Evolutionary conservation across 2,329 filamentous ascomycete genomes (phyloP).

Genomic region (Aureobasidium namibiae): DNA sequence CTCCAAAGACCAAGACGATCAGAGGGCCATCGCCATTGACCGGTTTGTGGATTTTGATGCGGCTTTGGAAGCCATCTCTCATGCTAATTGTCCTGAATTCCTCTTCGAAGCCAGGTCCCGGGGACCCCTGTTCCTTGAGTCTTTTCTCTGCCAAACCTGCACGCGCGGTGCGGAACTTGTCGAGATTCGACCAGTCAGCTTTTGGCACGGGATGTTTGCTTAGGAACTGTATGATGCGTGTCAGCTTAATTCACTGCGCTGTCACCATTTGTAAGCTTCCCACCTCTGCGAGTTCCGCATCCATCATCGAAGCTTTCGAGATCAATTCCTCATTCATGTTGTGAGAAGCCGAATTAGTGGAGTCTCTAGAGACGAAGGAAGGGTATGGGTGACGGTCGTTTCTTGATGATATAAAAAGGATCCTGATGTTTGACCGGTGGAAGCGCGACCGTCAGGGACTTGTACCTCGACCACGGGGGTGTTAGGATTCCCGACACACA

Average conservation of each 20-base stretch:
- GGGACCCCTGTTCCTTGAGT: background rate
- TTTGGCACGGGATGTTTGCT: background rate
- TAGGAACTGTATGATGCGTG: background rate
- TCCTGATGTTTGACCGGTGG: no score
- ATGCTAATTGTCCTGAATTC: no score
- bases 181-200: background rate
- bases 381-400: no score
- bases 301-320: background rate
- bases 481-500: no score
- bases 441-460: no score
- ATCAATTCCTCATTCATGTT: no score
- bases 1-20: slow-evolving; percentile 21
- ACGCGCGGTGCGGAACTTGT: background rate
- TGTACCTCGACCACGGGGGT: no score
- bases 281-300: background rate
- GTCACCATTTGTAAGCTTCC: background rate
- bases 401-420: no score
- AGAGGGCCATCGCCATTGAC: slow-evolving; percentile 14
- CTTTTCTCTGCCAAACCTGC: background rate
- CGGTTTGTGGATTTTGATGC: background rate
- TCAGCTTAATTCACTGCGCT: no score
- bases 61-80: background rate
- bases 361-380: no score
- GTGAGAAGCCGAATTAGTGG: no score
- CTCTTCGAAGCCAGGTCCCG: background rate